Conservation (phyloP, 75 land plant species). For the Cupressus sempervirens region DNA sequence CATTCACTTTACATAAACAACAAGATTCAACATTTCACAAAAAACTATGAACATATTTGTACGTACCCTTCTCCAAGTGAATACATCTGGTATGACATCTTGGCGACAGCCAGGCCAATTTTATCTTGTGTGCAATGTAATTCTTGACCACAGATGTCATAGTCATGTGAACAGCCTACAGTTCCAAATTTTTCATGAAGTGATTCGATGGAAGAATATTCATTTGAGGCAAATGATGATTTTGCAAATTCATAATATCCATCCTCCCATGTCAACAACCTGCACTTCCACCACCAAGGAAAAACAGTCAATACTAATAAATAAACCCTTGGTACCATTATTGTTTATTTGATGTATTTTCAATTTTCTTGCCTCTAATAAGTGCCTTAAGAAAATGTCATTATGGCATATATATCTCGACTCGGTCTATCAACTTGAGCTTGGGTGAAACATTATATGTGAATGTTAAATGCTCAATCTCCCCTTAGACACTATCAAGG, state of each 20-base stretch:
- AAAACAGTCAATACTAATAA: not conserved
- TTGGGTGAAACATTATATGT: no score
- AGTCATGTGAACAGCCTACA: not conserved
- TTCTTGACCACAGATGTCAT: not conserved
- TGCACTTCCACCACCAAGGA: conserved; percentile 15
- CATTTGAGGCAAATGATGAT: conserved; percentile 1
- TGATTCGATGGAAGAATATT: not conserved
- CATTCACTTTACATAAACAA: not conserved
- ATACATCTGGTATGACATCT: conserved; percentile 50
- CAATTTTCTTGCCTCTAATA: not conserved
- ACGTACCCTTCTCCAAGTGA: conserved; percentile 68
- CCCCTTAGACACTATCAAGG: not conserved
- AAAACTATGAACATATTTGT: not conserved
- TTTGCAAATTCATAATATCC: conserved; percentile 45
- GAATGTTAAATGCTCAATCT: not conserved
- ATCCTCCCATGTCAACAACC: conserved; percentile 74
- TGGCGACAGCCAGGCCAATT: conserved; percentile 40
- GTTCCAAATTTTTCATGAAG: not conserved
- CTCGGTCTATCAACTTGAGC: not conserved
- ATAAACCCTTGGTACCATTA: not conserved
- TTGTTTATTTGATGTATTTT: not conserved
- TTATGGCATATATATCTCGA: not conserved
- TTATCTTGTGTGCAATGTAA: conserved; percentile 19
- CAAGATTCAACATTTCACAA: not conserved
- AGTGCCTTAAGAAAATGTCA: not conserved